Percentiles rank a stretch among this genome's conserved stretches.
Evolutionary conservation across 495 filamentous ascomycete species (phyloP).

Genomic region (Hapsidospora chrysogenum): DNA sequence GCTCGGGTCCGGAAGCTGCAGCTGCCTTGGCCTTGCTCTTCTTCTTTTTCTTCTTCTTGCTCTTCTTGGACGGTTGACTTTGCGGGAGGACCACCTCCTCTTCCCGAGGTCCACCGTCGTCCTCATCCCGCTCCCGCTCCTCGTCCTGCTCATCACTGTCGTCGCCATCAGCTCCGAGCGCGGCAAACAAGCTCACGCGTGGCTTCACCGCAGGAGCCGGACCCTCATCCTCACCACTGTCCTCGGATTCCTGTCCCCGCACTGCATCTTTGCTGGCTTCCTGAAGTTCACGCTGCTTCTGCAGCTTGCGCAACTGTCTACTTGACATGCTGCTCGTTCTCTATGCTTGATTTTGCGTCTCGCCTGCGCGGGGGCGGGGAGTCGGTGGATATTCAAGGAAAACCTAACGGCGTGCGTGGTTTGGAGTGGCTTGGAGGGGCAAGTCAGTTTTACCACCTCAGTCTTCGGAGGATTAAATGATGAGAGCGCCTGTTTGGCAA

Average conservation of each 20-base stretch:
- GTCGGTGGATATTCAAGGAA: no score
- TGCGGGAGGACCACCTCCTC: slow-evolving; percentile 15
- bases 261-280: slow-evolving; percentile 1
- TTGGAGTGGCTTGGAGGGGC: no score
- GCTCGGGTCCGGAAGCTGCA: slow-evolving; percentile 1
- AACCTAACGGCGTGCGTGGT: no score
- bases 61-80: slow-evolving; percentile 21
- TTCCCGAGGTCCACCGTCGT: slow-evolving; percentile 8
- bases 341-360: no score
- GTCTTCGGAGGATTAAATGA: no score
- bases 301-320: slow-evolving; percentile 61
- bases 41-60: slow-evolving; percentile 45
- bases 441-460: no score
- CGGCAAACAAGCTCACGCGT: slow-evolving; percentile 27
- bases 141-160: slow-evolving; percentile 25
- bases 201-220: slow-evolving; percentile 18
- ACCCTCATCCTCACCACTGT: slow-evolving; percentile 23
- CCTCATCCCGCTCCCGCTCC: slow-evolving; percentile 28
- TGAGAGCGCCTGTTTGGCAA: no score
- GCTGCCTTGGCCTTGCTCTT: slow-evolving; percentile 33
- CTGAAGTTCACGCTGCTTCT: slow-evolving; percentile 48
- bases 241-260: slow-evolving; percentile 10
- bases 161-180: slow-evolving; percentile 23
- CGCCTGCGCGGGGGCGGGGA: no score
- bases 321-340: slow-evolving; percentile 71